Base-by-base conservation (phyloP, 768 basidiomycete species). In the Russula earlei region DNA sequence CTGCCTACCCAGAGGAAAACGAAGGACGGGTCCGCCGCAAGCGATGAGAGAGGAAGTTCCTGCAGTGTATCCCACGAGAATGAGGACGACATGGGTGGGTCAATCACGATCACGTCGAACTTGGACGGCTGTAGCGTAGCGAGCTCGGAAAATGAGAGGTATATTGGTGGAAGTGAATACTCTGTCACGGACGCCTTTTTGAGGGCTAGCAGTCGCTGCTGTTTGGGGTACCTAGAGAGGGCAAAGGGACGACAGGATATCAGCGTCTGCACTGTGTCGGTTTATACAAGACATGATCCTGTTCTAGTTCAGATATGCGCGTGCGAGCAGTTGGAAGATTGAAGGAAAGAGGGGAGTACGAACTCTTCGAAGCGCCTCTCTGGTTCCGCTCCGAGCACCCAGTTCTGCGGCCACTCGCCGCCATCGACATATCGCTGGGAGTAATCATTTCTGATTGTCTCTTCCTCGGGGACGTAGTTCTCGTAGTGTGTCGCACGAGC, bases 1-100 rank as follows among this genome's bases (percentile, higher is more conserved):
- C 82, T 84, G 5, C 96, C 96, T 1, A 96, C 92, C 95, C 95
- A 98, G 53, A 99, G 74, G 67, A 95, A 93, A 12, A 98, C 77
- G 64, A 97, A 99, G 22, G 87, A 87, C 0, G 94, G 95, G 63
- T 95, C 95, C 0, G 90, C 85, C 0, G 91, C 88, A 31, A 96
- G 77, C 22, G 79, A 72, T 2, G 91, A 83, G 38, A 98, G 75
- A 0, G 92, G 91, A 0, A 98, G 74, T 27, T 85, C 80, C 49
- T 88, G 82, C 8, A 95, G 81, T 37, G 88, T 77, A 37, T 86
- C 83, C 91, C 91, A 97, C 5, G 85, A 79, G 65, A 90, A 91
- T 0, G 85, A 82, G 1, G 89, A 87, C 0, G 85, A 88, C 67
- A 87, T 90, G 0, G 92, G 91, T 0, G 93, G 95, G 66, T 92